Conservation (phyloP, 2,329 filamentous ascomycete genomes). For the Aspergillus texensis region DNA sequence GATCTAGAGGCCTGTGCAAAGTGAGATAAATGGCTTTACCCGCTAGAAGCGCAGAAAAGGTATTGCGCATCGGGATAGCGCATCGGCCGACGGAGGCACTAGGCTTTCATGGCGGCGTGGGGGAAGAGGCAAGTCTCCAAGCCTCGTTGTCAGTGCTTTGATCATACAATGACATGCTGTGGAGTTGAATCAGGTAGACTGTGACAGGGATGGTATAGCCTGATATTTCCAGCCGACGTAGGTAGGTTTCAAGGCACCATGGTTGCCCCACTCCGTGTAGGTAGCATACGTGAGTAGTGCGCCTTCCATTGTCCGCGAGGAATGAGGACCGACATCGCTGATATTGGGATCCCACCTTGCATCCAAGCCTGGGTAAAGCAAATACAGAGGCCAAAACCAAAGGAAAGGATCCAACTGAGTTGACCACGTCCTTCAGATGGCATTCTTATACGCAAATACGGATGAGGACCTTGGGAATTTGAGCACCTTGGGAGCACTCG, state of each 20-base stretch:
- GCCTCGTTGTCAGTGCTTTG: not conserved
- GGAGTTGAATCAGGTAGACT: not conserved
- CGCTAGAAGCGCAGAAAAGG: not conserved
- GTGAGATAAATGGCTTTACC: not conserved
- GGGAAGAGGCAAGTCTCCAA: not conserved
- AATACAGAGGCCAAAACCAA: not conserved
- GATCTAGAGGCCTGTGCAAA: not conserved
- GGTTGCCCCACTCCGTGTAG: not conserved
- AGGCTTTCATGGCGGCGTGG: slow-evolving; percentile 3
- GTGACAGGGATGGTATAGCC: not conserved
- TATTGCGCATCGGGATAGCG: not conserved
- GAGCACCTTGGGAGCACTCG: slow-evolving; percentile 15
- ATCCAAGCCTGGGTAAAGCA: not conserved
- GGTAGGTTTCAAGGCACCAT: not conserved
- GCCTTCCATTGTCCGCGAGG: not conserved
- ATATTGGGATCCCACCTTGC: too few species aligned
- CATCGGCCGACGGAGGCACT: not conserved
- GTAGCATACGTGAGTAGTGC: not conserved
- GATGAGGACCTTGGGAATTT: slow-evolving; percentile 14
- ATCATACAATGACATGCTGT: too few species aligned
- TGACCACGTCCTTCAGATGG: not conserved
- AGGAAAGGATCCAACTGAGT: not conserved
- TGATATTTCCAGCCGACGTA: not conserved
- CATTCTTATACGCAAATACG: not conserved
- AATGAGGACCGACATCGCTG: not conserved